phyloP scores from a whole-genome alignment of 495 filamentous ascomycete genomes.

The Penicillium chermesinum region DNA sequence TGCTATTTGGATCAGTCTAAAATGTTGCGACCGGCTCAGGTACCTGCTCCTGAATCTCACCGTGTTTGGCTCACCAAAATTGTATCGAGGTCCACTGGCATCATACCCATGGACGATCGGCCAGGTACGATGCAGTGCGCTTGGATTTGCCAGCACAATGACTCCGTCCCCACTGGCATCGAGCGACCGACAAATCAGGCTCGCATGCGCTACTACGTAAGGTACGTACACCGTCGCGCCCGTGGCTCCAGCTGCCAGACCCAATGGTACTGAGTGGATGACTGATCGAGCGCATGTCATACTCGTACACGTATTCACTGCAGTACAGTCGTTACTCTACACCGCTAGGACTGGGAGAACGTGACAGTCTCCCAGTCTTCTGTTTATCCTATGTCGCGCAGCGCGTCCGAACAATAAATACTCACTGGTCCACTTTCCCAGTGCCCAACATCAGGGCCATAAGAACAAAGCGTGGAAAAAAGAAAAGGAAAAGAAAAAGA shows the following conservation, averaged over 20 bases:
- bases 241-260: slow-evolving; percentile 29
- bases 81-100: slow-evolving; percentile 1
- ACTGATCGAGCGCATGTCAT: not conserved
- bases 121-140: slow-evolving; percentile 7
- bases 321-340: too few relatives aligned
- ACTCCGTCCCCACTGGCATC: slow-evolving; percentile 8
- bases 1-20: too few relatives aligned
- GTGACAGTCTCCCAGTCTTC: too few relatives aligned
- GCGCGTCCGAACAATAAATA: too few relatives aligned
- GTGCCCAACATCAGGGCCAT: too few relatives aligned
- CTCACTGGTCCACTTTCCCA: too few relatives aligned
- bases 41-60: not conserved
- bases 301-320: too few relatives aligned
- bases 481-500: too few relatives aligned
- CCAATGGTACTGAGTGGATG: slow-evolving; percentile 17
- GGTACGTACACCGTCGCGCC: slow-evolving; percentile 32
- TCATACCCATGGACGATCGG: slow-evolving; percentile 6
- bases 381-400: too few relatives aligned
- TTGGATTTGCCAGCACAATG: slow-evolving; percentile 7
- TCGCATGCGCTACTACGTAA: slow-evolving; percentile 9
- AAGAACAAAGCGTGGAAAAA: too few relatives aligned
- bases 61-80: not conserved
- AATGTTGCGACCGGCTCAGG: not conserved
- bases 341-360: too few relatives aligned
- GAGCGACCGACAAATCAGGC: slow-evolving; percentile 21